These are phyloP conservation scores for Ganoderma resinaceum DNA, from an alignment of 1,284 basidiomycete genomes.

Conservation along the genomic window DNA sequence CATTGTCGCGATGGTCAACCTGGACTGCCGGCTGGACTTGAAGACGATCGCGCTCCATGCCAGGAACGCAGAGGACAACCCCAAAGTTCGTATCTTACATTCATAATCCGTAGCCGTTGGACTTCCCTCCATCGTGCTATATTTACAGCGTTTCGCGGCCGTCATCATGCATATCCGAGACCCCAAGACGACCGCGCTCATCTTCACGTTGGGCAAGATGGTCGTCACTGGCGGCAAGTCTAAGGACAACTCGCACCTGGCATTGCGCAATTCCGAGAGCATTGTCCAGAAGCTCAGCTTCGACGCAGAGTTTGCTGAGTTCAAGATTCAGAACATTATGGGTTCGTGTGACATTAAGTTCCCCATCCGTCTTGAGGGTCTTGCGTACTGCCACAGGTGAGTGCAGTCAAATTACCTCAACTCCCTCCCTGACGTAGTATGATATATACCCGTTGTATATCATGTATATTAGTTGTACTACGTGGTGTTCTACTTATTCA, in stretches of 20 bases:
- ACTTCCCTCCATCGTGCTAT: too few relatives aligned
- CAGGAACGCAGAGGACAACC: slow-evolving; percentile 9
- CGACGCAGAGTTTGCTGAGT: slow-evolving; percentile 99
- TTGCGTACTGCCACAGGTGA: slow-evolving; percentile 99
- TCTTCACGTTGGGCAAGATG: slow-evolving; percentile 99
- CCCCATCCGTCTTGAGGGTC: slow-evolving; percentile 98
- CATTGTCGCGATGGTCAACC: too few relatives aligned
- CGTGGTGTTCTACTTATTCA: too few relatives aligned
- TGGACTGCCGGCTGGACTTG: too few relatives aligned
- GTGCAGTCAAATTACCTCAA: too few relatives aligned
- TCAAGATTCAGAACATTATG: slow-evolving; percentile 99
- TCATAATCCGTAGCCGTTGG: too few relatives aligned
- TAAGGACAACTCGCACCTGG: slow-evolving; percentile 96
- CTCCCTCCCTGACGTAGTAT: too few relatives aligned
- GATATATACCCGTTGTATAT: too few relatives aligned
- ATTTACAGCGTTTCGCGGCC: slow-evolving; percentile 61
- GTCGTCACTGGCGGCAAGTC: slow-evolving; percentile 99
- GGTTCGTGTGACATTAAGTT: slow-evolving; percentile 99
- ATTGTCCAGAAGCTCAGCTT: too few relatives aligned
- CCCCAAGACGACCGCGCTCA: slow-evolving; percentile 98
- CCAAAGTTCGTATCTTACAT: too few relatives aligned
- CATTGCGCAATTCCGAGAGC: too few relatives aligned
- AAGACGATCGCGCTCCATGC: slow-evolving; percentile 89
- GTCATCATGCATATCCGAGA: slow-evolving; percentile 99
- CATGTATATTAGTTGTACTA: too few relatives aligned